Percentiles rank a stretch among this genome's conserved stretches.
These are phyloP conservation scores for Brasenia schreberi DNA, from an alignment of 164 flowering plant genomes.

Conservation along the genomic window DNA sequence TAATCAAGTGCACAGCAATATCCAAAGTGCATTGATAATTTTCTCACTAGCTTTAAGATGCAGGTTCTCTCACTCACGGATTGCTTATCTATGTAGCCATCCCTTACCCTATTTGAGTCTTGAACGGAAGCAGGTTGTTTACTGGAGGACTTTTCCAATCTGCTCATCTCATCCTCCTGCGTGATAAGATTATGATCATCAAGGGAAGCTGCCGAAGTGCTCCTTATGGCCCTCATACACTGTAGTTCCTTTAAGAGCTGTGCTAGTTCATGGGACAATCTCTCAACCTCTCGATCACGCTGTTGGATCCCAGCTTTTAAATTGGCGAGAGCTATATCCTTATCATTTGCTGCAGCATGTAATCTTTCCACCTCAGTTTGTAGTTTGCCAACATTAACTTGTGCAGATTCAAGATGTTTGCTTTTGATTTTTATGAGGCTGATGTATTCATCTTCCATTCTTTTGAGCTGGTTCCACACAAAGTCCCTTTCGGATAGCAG, in stretches of 20 bases:
- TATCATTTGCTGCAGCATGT: slow-evolving; percentile 33
- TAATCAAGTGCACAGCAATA: too few relatives aligned
- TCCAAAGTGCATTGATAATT: too few relatives aligned
- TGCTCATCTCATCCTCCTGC: too few relatives aligned
- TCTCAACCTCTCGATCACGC: slow-evolving; percentile 35
- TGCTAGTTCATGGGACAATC: slow-evolving; percentile 33
- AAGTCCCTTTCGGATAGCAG: slow-evolving; percentile 57
- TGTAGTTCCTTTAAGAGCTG: too few relatives aligned
- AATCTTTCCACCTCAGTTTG: slow-evolving; percentile 34
- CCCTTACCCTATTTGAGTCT: slow-evolving; percentile 1
- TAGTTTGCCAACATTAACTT: slow-evolving; percentile 35
- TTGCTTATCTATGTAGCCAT: too few relatives aligned
- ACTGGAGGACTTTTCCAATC: background rate
- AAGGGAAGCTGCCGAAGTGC: too few relatives aligned
- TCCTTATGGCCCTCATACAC: too few relatives aligned
- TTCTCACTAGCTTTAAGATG: too few relatives aligned
- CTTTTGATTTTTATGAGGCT: slow-evolving; percentile 26
- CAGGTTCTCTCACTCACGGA: too few relatives aligned
- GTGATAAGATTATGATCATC: too few relatives aligned
- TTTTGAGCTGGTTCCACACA: slow-evolving; percentile 63
- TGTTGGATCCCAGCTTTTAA: slow-evolving; percentile 32
- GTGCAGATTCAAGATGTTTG: slow-evolving; percentile 36
- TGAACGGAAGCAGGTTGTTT: slow-evolving; percentile 21
- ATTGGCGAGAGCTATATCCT: slow-evolving; percentile 32
- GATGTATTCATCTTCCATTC: slow-evolving; percentile 34